A percentile compares a stretch with the other conserved stretches of the same genome.
phyloP scores from a whole-genome alignment of 495 filamentous ascomycete species.

The Penicillium cataractarum region DNA sequence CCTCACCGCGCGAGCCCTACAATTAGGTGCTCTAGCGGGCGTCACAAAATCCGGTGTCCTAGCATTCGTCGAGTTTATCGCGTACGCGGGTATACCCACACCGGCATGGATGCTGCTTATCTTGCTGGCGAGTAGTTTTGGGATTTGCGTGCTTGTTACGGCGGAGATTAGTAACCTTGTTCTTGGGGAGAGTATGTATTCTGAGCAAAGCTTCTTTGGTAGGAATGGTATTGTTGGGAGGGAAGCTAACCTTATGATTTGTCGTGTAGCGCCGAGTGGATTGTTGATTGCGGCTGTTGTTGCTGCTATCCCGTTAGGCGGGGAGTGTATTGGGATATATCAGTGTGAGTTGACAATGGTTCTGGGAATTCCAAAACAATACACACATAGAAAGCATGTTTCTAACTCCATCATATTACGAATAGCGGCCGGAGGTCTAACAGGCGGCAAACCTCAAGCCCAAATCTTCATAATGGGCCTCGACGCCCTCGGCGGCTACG shows the following conservation, averaged over 20 bases:
- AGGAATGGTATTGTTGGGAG: background rate
- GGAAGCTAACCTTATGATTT: background rate
- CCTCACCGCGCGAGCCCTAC: conserved; percentile 17
- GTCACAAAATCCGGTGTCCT: conserved; percentile 21
- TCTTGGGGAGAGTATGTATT: conserved; percentile 22
- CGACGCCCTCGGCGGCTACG: conserved; percentile 22
- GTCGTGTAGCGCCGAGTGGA: conserved; percentile 15
- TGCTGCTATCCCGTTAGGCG: conserved; percentile 20
- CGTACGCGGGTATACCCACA: conserved; percentile 19
- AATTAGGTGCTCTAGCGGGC: conserved; percentile 20
- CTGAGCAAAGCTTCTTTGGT: background rate
- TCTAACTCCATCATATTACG: background rate
- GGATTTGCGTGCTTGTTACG: conserved; percentile 20
- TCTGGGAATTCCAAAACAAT: background rate
- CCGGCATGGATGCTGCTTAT: conserved; percentile 19
- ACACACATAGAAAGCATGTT: background rate
- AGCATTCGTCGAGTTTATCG: conserved; percentile 18
- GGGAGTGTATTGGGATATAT: conserved; percentile 23
- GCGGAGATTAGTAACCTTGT: conserved; percentile 24
- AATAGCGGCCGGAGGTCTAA: conserved; percentile 17
- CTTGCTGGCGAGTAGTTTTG: conserved; percentile 22
- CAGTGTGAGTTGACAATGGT: conserved; percentile 5
- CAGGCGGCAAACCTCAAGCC: conserved; percentile 9
- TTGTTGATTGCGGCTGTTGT: conserved; percentile 24
- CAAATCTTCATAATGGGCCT: conserved; percentile 18